Evolutionary conservation across 2,329 filamentous ascomycete genomes (phyloP).

Genomic region (Microdochium paspali): DNA sequence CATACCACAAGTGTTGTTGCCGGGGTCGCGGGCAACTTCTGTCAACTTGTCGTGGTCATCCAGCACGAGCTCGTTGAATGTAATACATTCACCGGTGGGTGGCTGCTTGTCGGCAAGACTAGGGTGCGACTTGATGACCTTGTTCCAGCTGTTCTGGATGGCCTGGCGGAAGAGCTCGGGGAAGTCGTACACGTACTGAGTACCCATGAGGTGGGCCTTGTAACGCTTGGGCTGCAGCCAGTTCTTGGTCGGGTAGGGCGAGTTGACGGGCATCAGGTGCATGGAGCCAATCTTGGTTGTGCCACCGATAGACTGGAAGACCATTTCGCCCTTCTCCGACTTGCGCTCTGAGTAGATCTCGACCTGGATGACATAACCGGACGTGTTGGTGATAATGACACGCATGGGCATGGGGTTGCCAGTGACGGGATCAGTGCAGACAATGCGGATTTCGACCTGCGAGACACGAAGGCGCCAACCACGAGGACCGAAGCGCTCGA

Average conservation of each 20-base stretch:
- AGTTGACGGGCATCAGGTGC: constrained; percentile 84
- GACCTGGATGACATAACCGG: constrained; percentile 93
- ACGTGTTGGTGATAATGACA: constrained; percentile 96
- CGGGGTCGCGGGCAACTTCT: constrained; percentile 89
- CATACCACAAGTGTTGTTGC: constrained; percentile 95
- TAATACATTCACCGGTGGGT: constrained; percentile 79
- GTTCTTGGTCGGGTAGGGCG: constrained; percentile 96
- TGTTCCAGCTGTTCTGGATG: constrained; percentile 88
- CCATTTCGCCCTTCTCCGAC: constrained; percentile 95
- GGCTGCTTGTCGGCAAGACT: constrained; percentile 73
- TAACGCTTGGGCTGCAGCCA: constrained; percentile 98
- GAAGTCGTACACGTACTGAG: constrained; percentile 99
- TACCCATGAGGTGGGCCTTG: constrained; percentile 98
- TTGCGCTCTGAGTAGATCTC: constrained; percentile 97
- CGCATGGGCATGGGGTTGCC: constrained; percentile 84
- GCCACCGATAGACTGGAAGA: constrained; percentile 95
- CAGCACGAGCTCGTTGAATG: constrained; percentile 87
- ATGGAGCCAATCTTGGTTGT: constrained; percentile 92
- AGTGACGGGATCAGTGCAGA: constrained; percentile 84
- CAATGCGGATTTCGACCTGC: constrained; percentile 94
- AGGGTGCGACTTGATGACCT: constrained; percentile 64
- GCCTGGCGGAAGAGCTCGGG: constrained; percentile 98
- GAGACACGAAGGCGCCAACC: constrained; percentile 95
- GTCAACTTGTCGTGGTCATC: constrained; percentile 88
- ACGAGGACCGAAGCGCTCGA: constrained; percentile 90